These are phyloP conservation scores for Hanseniaspora thailandica DNA, from an alignment of 805 yeast genomes.

Conservation along the genomic window DNA sequence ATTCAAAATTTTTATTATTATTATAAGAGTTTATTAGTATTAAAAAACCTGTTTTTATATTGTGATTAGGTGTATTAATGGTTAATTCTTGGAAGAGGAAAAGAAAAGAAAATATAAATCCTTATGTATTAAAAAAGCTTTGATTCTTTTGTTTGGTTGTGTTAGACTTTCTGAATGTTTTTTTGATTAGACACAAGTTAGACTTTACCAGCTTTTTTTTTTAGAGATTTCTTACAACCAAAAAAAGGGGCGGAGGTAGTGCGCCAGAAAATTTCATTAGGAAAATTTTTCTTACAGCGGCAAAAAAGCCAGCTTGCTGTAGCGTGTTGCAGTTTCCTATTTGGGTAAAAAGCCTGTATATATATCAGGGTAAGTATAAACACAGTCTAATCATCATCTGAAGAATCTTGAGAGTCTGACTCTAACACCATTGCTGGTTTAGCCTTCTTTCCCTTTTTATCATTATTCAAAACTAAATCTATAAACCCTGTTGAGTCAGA, in stretches of 20 bases:
- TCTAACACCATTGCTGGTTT: constrained; percentile 5
- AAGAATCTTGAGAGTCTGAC: constrained; percentile 13
- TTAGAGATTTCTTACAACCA: neutral
- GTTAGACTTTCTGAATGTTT: neutral
- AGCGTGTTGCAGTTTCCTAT: too few species aligned
- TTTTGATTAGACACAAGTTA: too few species aligned
- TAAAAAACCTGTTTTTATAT: too few species aligned
- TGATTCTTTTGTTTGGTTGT: neutral
- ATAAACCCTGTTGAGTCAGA: constrained; percentile 11
- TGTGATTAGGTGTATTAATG: too few species aligned
- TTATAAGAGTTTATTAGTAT: too few species aligned
- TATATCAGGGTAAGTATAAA: neutral
- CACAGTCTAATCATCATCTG: neutral
- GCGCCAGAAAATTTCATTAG: neutral
- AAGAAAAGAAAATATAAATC: neutral
- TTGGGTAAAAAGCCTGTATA: neutral
- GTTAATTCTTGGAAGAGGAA: too few species aligned
- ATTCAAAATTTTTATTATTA: neutral
- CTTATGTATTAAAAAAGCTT: neutral
- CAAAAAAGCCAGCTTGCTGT: too few species aligned
- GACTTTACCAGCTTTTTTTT: too few species aligned
- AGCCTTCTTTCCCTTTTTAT: neutral
- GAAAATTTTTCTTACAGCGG: constrained; percentile 2
- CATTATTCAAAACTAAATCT: constrained; percentile 5
- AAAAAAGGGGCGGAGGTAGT: neutral